Evolutionary conservation across 345 rosid genomes (phyloP), one percentile per base, ranked within the genome.

Genomic region (Eucalyptus brandiana): DNA sequence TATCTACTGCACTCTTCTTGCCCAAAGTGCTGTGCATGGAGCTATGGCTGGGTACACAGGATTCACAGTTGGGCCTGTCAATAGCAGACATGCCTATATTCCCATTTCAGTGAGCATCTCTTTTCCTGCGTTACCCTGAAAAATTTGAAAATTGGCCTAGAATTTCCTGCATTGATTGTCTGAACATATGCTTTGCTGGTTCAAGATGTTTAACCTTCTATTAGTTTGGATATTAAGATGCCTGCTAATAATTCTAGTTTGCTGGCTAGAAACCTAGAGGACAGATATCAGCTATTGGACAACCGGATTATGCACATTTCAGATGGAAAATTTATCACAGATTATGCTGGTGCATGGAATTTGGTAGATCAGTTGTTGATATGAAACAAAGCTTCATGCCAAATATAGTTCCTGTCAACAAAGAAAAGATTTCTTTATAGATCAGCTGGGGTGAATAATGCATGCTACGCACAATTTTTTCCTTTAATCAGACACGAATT

Each of bases 21-120:
- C 99, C 86, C 99, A 97, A 34, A 94, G 97, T 93, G 97, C 99
- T 2, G 97, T 97, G 90, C 99, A 97, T 92, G 99, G 99, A 91
- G 97, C 99, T 92, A 97, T 97, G 99, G 98, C 98, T 87, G 99
- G 99, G 90, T 97, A 92, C 93, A 94, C 99, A 13, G 99, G 99
- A 91, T 97, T 97, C 94, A 97, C 98, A 3, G 98, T 97, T 47
- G 99, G 99, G 87, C 99, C 97, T 50, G 99, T 97, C 87, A 98
- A 95, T 92, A 95, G 99, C 92, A 95, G 91, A 91, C 99, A 96
- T 89, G 98, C 98, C 69, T 97, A 96, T 91, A 97, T 97, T 88
- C 99, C 98, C 80, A 96, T 97, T 80, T 91, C 93, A 86, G 98
- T 97, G 93, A 93, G 97, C 91, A 88, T 88, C 65, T 89, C 19